These are phyloP conservation scores for Pestalotiopsis sp. DNA, from an alignment of 2,329 filamentous ascomycete species.

Conservation along the genomic window DNA sequence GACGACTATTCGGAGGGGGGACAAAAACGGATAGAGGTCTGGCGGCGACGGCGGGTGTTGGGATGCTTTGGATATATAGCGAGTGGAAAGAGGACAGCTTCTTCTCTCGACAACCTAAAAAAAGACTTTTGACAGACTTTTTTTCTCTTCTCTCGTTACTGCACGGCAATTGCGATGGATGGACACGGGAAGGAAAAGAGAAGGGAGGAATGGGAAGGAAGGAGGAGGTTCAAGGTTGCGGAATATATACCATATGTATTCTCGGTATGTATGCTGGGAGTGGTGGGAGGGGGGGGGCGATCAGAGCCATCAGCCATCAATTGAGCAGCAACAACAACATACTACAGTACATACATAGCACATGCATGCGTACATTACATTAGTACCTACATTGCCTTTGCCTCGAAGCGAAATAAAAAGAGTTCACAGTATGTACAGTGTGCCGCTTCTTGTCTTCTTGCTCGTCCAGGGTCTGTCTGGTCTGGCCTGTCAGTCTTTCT, in stretches of 20 bases:
- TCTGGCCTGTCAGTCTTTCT: background rate
- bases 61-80: conserved; percentile 2
- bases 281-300: background rate
- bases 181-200: background rate
- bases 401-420: conserved; percentile 2
- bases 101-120: background rate
- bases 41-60: background rate
- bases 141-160: background rate
- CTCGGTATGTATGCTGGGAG: background rate
- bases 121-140: background rate
- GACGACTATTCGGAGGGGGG: background rate
- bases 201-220: background rate
- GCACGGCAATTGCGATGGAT: conserved; percentile 7
- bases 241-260: conserved; percentile 7
- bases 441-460: background rate
- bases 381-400: background rate
- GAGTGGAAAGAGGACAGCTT: conserved; percentile 5
- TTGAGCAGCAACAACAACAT: background rate
- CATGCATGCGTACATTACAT: background rate
- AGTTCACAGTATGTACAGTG: background rate
- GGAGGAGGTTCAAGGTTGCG: background rate
- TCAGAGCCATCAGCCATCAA: background rate
- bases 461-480: background rate
- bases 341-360: background rate
- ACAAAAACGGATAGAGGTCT: background rate